Evolutionary conservation across 495 filamentous ascomycete species (phyloP).

Genomic region (Paragyromitra xinjiangensis): DNA sequence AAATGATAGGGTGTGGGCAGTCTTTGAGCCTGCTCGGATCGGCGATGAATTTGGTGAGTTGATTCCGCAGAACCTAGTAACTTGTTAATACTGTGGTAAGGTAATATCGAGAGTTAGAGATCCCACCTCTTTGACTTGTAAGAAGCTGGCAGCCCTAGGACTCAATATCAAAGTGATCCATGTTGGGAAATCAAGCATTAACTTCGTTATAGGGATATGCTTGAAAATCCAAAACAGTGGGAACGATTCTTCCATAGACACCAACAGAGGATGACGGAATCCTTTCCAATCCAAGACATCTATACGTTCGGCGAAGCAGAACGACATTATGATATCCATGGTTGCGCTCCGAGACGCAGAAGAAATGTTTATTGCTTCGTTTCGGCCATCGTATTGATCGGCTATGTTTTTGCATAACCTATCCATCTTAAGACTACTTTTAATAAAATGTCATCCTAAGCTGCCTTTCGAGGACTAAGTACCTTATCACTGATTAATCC

Average conservation of each 20-base stretch:
- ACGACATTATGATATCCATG: slow-evolving; percentile 60
- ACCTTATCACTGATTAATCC: slow-evolving; percentile 59
- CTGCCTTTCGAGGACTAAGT: background rate
- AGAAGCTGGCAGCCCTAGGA: background rate
- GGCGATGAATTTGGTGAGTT: slow-evolving; percentile 17
- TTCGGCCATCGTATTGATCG: slow-evolving; percentile 29
- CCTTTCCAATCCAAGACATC: slow-evolving; percentile 58
- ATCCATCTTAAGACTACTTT: slow-evolving; percentile 28
- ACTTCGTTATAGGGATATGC: slow-evolving; percentile 56
- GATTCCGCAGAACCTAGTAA: background rate
- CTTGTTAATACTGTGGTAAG: background rate
- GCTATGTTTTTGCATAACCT: slow-evolving; percentile 53
- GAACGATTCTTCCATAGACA: slow-evolving; percentile 55
- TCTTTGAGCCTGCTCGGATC: slow-evolving; percentile 50
- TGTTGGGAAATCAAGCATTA: slow-evolving; percentile 57
- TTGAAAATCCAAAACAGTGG: slow-evolving; percentile 57
- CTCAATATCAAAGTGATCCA: slow-evolving; percentile 3
- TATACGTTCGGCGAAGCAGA: slow-evolving; percentile 59
- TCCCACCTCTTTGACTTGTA: background rate
- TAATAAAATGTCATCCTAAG: slow-evolving; percentile 6
- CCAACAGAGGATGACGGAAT: slow-evolving; percentile 58
- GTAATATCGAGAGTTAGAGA: background rate
- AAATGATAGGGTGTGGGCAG: slow-evolving; percentile 59
- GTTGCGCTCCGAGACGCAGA: slow-evolving; percentile 59
- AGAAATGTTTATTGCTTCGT: slow-evolving; percentile 55